Evolutionary conservation across 208 protist species (phyloP), one percentile per base, ranked within the genome.

Genomic region (Crithidia brevicula): DNA sequence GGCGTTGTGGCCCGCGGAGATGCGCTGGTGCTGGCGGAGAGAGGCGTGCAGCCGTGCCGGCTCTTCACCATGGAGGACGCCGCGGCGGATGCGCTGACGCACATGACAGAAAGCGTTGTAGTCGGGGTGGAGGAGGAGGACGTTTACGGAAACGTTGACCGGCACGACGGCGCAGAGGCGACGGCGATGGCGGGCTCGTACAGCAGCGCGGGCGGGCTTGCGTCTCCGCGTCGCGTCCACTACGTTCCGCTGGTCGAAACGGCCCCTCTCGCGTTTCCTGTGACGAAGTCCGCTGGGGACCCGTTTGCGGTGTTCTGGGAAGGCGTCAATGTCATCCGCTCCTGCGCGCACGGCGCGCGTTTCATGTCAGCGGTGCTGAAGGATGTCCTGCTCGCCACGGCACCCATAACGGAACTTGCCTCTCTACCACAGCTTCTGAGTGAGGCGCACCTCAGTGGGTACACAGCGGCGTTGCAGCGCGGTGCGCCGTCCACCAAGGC

Each of bases 391-490:
- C 43, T 53, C 27, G 52, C 70, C 20, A 52, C 68, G 8, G 42
- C 67, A 5, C 77, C 72, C 1, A 25, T 83, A 25, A 42, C 58
- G 20, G 51, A 50, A 16, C 51, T 74, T 23, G 49, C 63, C 30
- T 75, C 67, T 0, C 57, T 94, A 40, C 80, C 84, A 4, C 74
- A 80, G 22, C 69, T 91, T 20, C 36, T 84, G 34, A 87, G 80
- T 45, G 85, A 88, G 69, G 85, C 83, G 22, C 73, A 84, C 60
- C 52, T 89, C 50, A 75, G 72, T 30, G 83, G 88, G 20, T 86
- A 86, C 60, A 63, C 75, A 15, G 70, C 88, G 18, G 82, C 79
- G 46, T 58, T 77, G 50, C 34, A 61, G 46, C 72, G 80, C 40
- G 36, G 68, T 23, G 67, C 64, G 27, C 28, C 36, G 1, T 38